These are phyloP conservation scores for Climacium dendroides DNA, from an alignment of 225 moss, liverwort and hornwort genomes.

Conservation along the genomic window DNA sequence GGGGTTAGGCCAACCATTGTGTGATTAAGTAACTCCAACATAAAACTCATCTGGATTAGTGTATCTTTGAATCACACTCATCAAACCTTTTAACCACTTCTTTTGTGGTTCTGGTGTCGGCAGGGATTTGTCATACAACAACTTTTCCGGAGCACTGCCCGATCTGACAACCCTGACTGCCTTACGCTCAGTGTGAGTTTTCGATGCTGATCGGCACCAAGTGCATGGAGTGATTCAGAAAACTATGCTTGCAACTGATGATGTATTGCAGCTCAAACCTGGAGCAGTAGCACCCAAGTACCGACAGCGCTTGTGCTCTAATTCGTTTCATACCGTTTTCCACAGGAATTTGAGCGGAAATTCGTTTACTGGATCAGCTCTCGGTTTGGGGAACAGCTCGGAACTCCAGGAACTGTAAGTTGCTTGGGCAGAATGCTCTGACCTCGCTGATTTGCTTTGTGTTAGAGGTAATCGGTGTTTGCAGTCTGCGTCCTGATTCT, in stretches of 20 bases:
- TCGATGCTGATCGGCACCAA: neutral
- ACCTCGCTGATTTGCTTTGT: too few species aligned
- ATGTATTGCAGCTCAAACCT: too few species aligned
- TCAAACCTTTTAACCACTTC: neutral
- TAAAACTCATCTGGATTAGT: neutral
- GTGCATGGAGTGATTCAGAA: neutral
- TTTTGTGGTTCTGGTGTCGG: neutral
- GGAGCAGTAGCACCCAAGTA: neutral
- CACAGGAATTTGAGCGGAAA: slow-evolving; percentile 5
- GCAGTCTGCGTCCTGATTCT: neutral
- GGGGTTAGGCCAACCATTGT: neutral
- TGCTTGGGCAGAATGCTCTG: neutral
- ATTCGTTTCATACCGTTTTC: neutral
- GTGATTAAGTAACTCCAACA: neutral
- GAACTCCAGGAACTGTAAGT: neutral
- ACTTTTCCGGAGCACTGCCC: neutral
- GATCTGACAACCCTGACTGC: neutral
- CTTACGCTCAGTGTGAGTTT: neutral
- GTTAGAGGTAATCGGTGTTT: neutral
- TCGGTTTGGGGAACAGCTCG: neutral
- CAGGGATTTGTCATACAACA: neutral
- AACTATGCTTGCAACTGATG: neutral
- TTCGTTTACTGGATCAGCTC: neutral
- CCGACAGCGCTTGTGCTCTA: neutral
- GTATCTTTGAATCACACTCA: too few species aligned